Base-by-base conservation (phyloP, 2,329 filamentous ascomycete genomes). In the Madurella fahalii region DNA sequence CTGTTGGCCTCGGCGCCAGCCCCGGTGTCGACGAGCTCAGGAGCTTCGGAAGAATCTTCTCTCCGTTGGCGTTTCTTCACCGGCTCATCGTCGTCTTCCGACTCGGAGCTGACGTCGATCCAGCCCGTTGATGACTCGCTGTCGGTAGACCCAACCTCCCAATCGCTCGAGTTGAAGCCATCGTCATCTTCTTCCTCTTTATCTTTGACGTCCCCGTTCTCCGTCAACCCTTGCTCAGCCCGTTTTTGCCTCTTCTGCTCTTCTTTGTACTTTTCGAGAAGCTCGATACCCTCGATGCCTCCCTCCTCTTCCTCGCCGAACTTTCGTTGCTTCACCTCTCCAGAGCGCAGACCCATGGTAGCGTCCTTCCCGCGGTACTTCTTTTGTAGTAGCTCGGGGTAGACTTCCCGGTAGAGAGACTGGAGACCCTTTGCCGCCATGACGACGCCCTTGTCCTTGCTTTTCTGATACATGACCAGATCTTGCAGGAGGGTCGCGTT, bases 401-500 rank as follows among this genome's bases (percentile, higher is more conserved):
- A 91, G 13, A 96, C 88, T 67, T 97, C 92, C 63, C 94, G 81
- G 75, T 95, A 99, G 5, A 99, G 78, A 20, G 90, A 90, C 41
- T 99, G 77, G 7, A 99, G 77, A 60, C 94, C 93, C 70, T 94
- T 93, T 13, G 93, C 91, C 8, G 94, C 94, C 94, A 99, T 97
- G 82, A 95, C 92, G n/a, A 94, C 89, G 56, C 93, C 92, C 77
- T 97, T 99, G 68, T 99, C 94, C 69, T 99, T 99, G 68, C 90
- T 95, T 77, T 95, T 96, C 57, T 90, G 84, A 73, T 99, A 97
- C 76, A 94, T 88, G 9, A 97, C 91, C 50, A 99, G 74, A 76
- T 99, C 94, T 70, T 99, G 93, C 31, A 99, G 75, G n/a, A 99
- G 74, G 0, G 92, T 96, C 61, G 97, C 92, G 49, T 85, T 91